phyloP scores from a whole-genome alignment of 2,329 filamentous ascomycete genomes.

The Diaporthe destruens region DNA sequence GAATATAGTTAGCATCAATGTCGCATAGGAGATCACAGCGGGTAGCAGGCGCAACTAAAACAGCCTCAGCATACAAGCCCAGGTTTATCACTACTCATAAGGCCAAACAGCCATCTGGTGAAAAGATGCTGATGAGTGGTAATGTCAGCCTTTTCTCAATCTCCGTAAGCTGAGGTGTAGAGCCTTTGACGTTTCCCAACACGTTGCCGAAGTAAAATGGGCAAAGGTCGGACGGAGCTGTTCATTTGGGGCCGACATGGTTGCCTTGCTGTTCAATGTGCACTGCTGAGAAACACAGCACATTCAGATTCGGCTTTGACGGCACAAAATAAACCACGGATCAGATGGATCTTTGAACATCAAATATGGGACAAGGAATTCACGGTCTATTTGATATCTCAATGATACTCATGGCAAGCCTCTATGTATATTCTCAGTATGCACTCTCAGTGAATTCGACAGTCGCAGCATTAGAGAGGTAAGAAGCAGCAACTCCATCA shows the following conservation, averaged over 20 bases:
- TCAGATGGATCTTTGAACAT: background rate
- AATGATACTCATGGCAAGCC: background rate
- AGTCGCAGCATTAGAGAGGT: background rate
- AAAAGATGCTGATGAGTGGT: background rate
- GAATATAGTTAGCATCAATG: background rate
- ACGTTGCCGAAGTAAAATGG: background rate
- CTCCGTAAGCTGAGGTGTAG: background rate
- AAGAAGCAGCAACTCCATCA: too few species aligned
- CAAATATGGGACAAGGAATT: background rate
- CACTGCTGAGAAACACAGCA: background rate
- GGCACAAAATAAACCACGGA: background rate
- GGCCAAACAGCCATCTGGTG: background rate
- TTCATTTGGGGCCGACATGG: background rate
- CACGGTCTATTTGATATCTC: background rate
- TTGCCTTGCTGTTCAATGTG: conserved; percentile 3
- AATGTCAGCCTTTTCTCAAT: background rate
- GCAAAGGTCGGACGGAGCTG: background rate
- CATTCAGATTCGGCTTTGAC: background rate
- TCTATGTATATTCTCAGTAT: conserved; percentile 7
- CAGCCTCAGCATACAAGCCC: background rate
- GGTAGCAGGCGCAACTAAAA: too few species aligned
- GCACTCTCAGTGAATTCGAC: background rate
- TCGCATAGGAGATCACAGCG: background rate
- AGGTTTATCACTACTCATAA: background rate
- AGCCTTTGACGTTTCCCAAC: background rate